Conservation (phyloP, 768 basidiomycete species). For the Xerocomellus chrysenteron region DNA sequence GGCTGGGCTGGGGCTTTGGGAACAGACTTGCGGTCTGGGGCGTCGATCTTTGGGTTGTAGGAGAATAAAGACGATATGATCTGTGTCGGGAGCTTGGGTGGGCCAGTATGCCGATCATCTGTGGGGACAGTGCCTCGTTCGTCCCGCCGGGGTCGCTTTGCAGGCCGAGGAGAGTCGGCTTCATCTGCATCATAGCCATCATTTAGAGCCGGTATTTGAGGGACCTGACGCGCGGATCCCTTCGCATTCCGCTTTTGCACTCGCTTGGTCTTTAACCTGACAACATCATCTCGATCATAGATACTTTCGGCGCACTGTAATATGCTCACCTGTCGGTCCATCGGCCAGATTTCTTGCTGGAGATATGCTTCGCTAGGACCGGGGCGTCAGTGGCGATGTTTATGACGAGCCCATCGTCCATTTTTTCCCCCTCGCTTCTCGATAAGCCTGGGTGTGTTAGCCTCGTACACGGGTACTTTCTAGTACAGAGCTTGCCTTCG, state of each 20-base stretch:
- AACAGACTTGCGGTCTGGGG: slow-evolving; percentile 30
- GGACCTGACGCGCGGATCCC: slow-evolving; percentile 26
- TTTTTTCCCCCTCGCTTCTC: slow-evolving; percentile 18
- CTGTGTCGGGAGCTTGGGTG: slow-evolving; percentile 43
- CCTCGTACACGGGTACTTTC: not conserved
- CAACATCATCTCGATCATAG: not conserved
- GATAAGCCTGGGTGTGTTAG: not conserved
- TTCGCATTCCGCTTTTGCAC: slow-evolving; percentile 57
- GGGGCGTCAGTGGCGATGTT: slow-evolving; percentile 55
- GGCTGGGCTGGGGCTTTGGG: slow-evolving; percentile 43
- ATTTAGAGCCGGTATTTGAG: slow-evolving; percentile 11
- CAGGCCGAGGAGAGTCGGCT: slow-evolving; percentile 35
- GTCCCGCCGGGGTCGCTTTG: slow-evolving; percentile 46
- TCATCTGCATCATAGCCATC: slow-evolving; percentile 17
- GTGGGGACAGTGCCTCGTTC: slow-evolving; percentile 18
- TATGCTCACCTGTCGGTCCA: slow-evolving; percentile 73
- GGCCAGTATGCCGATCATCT: slow-evolving; percentile 19
- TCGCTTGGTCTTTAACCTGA: slow-evolving; percentile 74
- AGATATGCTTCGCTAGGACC: slow-evolving; percentile 26
- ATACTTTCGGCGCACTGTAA: not conserved
- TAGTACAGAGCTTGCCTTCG: not conserved
- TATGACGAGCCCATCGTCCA: slow-evolving; percentile 77
- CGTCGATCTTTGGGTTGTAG: slow-evolving; percentile 71
- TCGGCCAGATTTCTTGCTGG: slow-evolving; percentile 57
- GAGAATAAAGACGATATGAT: slow-evolving; percentile 90